These are phyloP conservation scores for Talaromyces verruculosus DNA, from an alignment of 2,329 filamentous ascomycete genomes.

Conservation along the genomic window DNA sequence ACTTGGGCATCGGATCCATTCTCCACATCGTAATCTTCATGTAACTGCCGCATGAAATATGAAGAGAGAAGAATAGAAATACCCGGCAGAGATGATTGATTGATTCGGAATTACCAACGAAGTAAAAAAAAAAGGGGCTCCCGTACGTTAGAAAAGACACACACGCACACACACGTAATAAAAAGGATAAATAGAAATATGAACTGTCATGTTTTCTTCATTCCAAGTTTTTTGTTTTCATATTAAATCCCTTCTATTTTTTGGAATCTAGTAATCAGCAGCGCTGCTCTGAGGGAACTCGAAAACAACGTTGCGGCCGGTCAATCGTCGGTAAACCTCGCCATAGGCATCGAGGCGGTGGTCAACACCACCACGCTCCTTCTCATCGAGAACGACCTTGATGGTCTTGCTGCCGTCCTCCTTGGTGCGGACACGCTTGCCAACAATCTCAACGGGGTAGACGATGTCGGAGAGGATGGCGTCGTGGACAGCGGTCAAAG, in stretches of 20 bases:
- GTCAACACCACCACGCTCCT: conserved; percentile 99
- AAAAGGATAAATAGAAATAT: conserved; percentile 29
- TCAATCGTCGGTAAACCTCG: conserved; percentile 98
- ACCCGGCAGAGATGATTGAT: conserved; percentile 22
- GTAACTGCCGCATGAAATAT: neutral
- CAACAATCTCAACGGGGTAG: conserved; percentile 99
- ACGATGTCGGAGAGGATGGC: conserved; percentile 96
- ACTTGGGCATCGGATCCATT: conserved; percentile 4
- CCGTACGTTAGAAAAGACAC: conserved; percentile 27
- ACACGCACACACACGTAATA: conserved; percentile 22
- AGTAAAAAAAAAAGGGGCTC: conserved; percentile 23
- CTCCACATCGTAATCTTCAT: neutral
- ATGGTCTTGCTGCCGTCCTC: conserved; percentile 98
- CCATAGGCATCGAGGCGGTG: conserved; percentile 99
- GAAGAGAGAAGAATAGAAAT: conserved; percentile 16
- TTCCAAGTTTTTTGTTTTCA: conserved; percentile 15
- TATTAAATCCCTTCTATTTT: conserved; percentile 18
- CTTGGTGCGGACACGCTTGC: conserved; percentile 97
- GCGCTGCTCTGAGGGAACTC: conserved; percentile 90
- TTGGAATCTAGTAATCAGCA: conserved; percentile 71
- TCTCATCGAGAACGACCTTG: conserved; percentile 99
- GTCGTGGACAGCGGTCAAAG: conserved; percentile 97
- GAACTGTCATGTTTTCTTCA: conserved; percentile 22
- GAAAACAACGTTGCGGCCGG: conserved; percentile 93
- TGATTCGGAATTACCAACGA: conserved; percentile 20